Evolutionary conservation across 2,329 filamentous ascomycete genomes (phyloP), one percentile per base, ranked within the genome.

Genomic region (Parasarocladium wereldwijsianum): DNA sequence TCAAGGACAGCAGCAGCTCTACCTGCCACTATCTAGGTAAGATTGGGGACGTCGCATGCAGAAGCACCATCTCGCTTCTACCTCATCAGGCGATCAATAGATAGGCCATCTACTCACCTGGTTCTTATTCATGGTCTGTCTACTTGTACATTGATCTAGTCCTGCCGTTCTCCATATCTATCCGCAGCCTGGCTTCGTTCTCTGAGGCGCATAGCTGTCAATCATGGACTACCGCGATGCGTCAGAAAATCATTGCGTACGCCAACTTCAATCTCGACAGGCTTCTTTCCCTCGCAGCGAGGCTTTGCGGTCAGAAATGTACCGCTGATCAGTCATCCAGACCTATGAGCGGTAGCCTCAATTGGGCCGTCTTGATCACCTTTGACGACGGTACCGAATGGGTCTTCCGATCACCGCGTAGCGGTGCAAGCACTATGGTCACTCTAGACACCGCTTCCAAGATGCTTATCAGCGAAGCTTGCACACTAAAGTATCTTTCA

Each of bases 321-420:
- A 35, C 17, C 22, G 40, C 32, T 13, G 37, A 43, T 7, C 19
- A 24, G 8, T 23, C 36, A 10, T 12, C 27, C 5, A 23, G 5
- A 10, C 41, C 41, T 3, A 38, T 37, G 17, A 31, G 27, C 13
- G 40, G 39, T 7, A 37, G 37, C 17, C 24, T 40, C 16, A 42
- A 42, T 26, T 43, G 41, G 35, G 35, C 24, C 9, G 34, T 42
- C 19, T 42, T 43, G 16, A 8, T 43, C 4, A 32, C 31, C 12
- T 42, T 43, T 15, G 37, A 41, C 11, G 38, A 43, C 36, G 38
- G 35, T 0, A 12, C 42, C 4, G 25, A 43, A 20, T 42, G 37
- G 40, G 41, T 37, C 1, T 39, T 42, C 31, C 35, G 41, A 0
- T 42, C 37, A 2, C 36, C 40, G 4, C 32, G 30, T 15, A 33